These are phyloP conservation scores for Ganoderma meredithae DNA, from an alignment of 1,284 basidiomycete genomes.

Conservation along the genomic window DNA sequence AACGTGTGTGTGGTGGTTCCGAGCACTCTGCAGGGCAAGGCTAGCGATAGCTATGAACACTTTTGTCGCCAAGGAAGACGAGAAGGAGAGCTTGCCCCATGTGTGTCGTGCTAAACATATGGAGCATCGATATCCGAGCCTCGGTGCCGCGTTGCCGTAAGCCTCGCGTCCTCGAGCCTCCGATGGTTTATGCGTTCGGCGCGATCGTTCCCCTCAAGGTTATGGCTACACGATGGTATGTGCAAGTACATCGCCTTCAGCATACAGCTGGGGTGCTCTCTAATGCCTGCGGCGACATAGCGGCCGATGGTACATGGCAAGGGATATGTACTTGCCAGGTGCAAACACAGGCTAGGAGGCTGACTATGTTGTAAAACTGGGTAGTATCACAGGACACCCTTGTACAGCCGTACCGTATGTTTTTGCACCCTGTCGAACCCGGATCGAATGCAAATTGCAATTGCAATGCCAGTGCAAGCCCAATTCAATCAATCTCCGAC, in stretches of 20 bases:
- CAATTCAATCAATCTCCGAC: background rate
- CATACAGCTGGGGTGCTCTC: background rate
- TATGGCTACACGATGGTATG: background rate
- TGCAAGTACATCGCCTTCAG: background rate
- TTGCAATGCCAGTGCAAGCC: background rate
- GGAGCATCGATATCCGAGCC: slow-evolving; percentile 3
- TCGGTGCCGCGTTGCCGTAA: slow-evolving; percentile 33
- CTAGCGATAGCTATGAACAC: slow-evolving; percentile 4
- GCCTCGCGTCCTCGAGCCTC: background rate
- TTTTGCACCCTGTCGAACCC: background rate
- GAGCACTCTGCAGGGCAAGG: slow-evolving; percentile 10
- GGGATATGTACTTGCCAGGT: too few relatives aligned
- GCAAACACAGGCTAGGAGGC: too few relatives aligned
- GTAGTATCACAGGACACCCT: background rate
- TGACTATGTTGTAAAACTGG: too few relatives aligned
- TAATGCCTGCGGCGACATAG: background rate
- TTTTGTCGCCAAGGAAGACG: slow-evolving; percentile 9
- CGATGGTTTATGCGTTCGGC: background rate
- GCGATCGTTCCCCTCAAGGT: background rate
- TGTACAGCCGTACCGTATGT: background rate
- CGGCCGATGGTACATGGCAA: too few relatives aligned
- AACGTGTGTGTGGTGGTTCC: background rate
- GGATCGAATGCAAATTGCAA: too few relatives aligned
- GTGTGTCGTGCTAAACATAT: slow-evolving; percentile 9
- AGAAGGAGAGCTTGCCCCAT: slow-evolving; percentile 18